Percentiles rank a stretch among this genome's conserved stretches.
Conservation (phyloP, 2,329 filamentous ascomycete species). For the Aspergillus cejpii region DNA sequence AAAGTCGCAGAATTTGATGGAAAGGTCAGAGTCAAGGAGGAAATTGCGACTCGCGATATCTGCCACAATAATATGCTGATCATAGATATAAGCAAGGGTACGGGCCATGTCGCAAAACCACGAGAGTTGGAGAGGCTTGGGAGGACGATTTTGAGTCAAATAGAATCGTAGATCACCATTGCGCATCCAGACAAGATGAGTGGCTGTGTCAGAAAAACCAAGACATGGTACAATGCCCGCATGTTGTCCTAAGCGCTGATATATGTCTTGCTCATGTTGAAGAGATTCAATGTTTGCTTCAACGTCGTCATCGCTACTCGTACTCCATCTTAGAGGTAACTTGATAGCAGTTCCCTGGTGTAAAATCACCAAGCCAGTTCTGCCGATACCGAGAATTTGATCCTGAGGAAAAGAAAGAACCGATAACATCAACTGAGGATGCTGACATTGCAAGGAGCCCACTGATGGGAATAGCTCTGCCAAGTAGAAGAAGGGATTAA, state of each 20-base stretch:
- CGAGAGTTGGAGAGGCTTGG: constrained; percentile 17
- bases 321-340: constrained; percentile 13
- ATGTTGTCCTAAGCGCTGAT: constrained; percentile 12
- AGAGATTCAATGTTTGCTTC: constrained; percentile 13
- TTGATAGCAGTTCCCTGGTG: constrained; percentile 15
- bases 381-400: constrained; percentile 13
- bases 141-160: constrained; percentile 13
- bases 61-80: constrained; percentile 22
- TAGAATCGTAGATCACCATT: constrained; percentile 25
- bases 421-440: too few relatives aligned
- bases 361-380: constrained; percentile 13
- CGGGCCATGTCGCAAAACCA: constrained; percentile 24
- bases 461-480: too few relatives aligned
- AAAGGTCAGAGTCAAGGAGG: constrained; percentile 23
- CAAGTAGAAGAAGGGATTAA: too few relatives aligned
- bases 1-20: constrained; percentile 27
- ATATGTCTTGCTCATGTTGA: constrained; percentile 18
- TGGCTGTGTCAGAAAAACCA: constrained; percentile 11
- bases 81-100: constrained; percentile 22
- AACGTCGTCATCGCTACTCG: constrained; percentile 14
- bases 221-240: constrained; percentile 17
- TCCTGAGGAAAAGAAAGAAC: too few relatives aligned
- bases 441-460: too few relatives aligned
- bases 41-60: constrained; percentile 28
- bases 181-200: constrained; percentile 17